Evolutionary conservation across 805 yeast genomes (phyloP).

Genomic region (Yueomyces sp.): DNA sequence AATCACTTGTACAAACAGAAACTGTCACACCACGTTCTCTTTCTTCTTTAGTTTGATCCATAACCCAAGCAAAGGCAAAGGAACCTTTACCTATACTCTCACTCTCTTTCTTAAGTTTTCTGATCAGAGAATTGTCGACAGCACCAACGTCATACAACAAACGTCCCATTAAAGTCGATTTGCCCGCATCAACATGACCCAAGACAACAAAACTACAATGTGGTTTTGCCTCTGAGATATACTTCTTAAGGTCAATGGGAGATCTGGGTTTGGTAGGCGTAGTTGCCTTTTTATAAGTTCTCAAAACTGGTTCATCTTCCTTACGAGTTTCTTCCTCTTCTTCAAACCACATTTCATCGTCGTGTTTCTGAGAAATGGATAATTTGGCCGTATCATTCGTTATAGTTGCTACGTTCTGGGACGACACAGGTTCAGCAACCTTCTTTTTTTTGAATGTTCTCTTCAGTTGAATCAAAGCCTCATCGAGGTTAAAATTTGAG

Average conservation of each 20-base stretch:
- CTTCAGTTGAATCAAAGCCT: slow-evolving; percentile 30
- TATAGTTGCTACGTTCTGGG: slow-evolving; percentile 6
- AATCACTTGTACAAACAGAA: slow-evolving; percentile 93
- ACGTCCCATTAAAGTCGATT: slow-evolving; percentile 98
- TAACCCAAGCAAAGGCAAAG: slow-evolving; percentile 97
- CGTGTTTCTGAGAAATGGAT: slow-evolving; percentile 11
- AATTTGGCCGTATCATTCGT: slow-evolving; percentile 17
- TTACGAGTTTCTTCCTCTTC: slow-evolving; percentile 13
- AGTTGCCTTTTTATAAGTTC: slow-evolving; percentile 15
- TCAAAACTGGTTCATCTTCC: slow-evolving; percentile 12
- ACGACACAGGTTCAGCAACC: slow-evolving; percentile 2
- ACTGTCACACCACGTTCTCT: slow-evolving; percentile 98
- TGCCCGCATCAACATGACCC: slow-evolving; percentile 99
- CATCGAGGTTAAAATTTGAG: slow-evolving; percentile 35
- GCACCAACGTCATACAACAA: slow-evolving; percentile 84
- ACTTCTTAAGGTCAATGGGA: slow-evolving; percentile 54
- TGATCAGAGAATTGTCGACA: slow-evolving; percentile 92
- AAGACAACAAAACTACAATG: slow-evolving; percentile 92
- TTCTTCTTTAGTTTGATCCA: slow-evolving; percentile 98
- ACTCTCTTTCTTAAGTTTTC: slow-evolving; percentile 93
- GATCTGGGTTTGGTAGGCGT: slow-evolving; percentile 21
- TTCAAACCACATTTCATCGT: slow-evolving; percentile 13
- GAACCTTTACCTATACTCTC: slow-evolving; percentile 98
- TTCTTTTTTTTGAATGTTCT: slow-evolving; percentile 18
- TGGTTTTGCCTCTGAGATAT: slow-evolving; percentile 81